Base-by-base conservation (phyloP, 2,329 filamentous ascomycete genomes). In the Cladosporium sp. region DNA sequence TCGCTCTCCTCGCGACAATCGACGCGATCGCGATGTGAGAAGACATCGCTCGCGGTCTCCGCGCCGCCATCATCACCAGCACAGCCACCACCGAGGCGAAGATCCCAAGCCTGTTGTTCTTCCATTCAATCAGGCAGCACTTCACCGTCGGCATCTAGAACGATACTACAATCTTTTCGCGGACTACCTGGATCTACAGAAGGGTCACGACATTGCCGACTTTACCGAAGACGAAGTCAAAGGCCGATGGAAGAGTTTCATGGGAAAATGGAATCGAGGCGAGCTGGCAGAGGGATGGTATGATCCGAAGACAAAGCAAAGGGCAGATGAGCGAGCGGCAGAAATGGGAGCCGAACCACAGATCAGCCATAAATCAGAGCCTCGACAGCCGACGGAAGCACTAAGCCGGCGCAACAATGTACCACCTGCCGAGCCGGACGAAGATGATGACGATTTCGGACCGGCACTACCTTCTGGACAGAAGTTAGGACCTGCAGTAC, bases 221-320 rank as follows among this genome's bases (percentile, higher is more conserved):
- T 74, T 97, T 57, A 78, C 82, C 50, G 84, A 88, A 55, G 78
- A 79, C n/a, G 91, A 96, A 65, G 70, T 83, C 1, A 85, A 78
- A 56, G 90, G 91, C 1, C 76, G 92, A 49, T 98, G 92, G 90
- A 95, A 95, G 77, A 92, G 89, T 65, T 98, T 97, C 62, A 67
- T 92, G 11, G 77, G 79, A 3, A 92, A 90, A 75, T 98, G 93
- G 92, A 98, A 98, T 72, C 80, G 82, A 60, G 85, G 84, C 63
- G 88, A 92, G 70, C 75, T 97, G 55, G 85, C 87, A 4, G 85
- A 92, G 67, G 88, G 88, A 40, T 98, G 92, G 92, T 98, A 97
- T 69, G 88, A 94, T 63, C 86, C 90, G 7, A 79, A 79, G 51
- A 86, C 83, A 56, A 81, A 88, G 54, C 67, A 75, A 55, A 76